Conservation (phyloP, 2,329 filamentous ascomycete species). For the Zymoseptoria crescenta region DNA sequence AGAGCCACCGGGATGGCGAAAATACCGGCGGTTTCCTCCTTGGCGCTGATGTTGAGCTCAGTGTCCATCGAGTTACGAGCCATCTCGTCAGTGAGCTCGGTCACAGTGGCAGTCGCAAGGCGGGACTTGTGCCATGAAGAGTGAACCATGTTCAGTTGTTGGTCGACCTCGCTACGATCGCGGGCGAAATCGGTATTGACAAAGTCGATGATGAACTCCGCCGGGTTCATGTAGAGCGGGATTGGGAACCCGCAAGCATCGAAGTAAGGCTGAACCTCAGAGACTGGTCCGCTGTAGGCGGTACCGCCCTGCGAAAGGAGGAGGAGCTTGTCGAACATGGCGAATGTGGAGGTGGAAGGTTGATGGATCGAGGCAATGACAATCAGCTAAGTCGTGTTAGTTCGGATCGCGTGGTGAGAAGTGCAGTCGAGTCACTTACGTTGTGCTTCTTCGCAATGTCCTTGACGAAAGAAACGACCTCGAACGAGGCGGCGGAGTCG, state of each 20-base stretch:
- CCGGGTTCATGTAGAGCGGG: conserved; percentile 66
- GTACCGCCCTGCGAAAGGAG: conserved; percentile 63
- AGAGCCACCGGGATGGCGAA: conserved; percentile 53
- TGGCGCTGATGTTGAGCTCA: conserved; percentile 23
- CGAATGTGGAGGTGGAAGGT: conserved; percentile 70
- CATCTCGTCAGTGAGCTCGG: conserved; percentile 30
- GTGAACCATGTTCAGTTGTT: conserved; percentile 48
- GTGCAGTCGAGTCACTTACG: conserved; percentile 34
- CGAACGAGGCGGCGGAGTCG: conserved; percentile 67
- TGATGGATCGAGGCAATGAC: conserved; percentile 81
- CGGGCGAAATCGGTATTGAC: conserved; percentile 68
- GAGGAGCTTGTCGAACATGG: conserved; percentile 71
- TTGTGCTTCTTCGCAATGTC: conserved; percentile 59
- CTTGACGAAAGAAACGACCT: conserved; percentile 68
- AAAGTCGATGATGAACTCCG: conserved; percentile 70
- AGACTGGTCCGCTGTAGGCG: conserved; percentile 63
- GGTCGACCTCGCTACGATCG: conserved; percentile 41
- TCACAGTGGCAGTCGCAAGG: conserved; percentile 30
- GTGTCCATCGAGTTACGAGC: conserved; percentile 28
- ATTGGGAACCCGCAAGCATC: conserved; percentile 52
- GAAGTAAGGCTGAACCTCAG: conserved; percentile 56
- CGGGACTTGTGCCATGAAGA: conserved; percentile 48
- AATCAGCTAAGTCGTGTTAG: conserved; percentile 49
- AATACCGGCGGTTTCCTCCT: conserved; percentile 36
- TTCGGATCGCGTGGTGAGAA: background rate